Conservation (phyloP, 345 rosid species). For the Kandelia obovata region DNA sequence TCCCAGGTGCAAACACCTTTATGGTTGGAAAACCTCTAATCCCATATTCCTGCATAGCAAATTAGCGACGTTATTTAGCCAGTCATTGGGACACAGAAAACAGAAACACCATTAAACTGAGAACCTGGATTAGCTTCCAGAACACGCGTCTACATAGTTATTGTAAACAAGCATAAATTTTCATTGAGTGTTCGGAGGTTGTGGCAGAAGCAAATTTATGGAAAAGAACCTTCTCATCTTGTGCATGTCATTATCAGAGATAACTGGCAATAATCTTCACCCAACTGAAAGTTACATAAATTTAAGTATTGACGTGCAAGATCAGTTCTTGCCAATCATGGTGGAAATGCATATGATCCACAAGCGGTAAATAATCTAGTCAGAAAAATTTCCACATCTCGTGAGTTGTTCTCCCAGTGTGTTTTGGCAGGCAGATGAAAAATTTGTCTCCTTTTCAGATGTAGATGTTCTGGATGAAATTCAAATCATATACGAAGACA, state of each 20-base stretch:
- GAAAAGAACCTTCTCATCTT: neutral
- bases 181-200: no score
- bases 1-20: slow-evolving; percentile 83
- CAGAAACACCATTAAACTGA: neutral
- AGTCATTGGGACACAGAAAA: neutral
- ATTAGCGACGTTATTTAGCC: neutral
- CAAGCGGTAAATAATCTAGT: neutral
- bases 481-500: neutral
- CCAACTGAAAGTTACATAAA: neutral
- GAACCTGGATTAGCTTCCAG: neutral
- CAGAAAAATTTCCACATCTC: no score
- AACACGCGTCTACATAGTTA: neutral
- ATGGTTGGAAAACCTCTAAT: slow-evolving; percentile 90
- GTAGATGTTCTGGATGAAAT: no score
- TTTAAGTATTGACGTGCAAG: no score
- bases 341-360: slow-evolving; percentile 2
- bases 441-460: no score
- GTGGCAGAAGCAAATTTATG: neutral
- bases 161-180: neutral
- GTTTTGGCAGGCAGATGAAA: no score
- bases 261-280: neutral
- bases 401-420: no score
- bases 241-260: neutral
- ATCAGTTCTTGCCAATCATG: neutral
- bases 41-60: slow-evolving; percentile 70